These are phyloP conservation scores for Mycena albidolilacea DNA, from an alignment of 768 basidiomycete genomes.

Conservation along the genomic window DNA sequence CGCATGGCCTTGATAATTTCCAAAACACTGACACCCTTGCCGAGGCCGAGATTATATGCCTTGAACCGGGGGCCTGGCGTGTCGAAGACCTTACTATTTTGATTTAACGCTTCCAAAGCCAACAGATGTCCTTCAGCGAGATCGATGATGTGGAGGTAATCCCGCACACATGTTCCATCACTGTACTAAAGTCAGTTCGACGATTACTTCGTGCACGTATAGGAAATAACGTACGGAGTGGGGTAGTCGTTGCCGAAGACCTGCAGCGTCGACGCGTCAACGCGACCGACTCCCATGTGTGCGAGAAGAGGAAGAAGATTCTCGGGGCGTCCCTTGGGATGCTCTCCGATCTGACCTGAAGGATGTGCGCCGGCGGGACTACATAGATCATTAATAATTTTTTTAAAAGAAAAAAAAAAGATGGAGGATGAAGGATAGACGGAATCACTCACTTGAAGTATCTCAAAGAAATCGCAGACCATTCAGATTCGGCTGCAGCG, in stretches of 20 bases:
- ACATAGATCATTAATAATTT: conserved; percentile 14
- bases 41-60: conserved; percentile 97
- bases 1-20: conserved; percentile 97
- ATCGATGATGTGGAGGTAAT: conserved; percentile 95
- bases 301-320: conserved; percentile 95
- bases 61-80: conserved; percentile 78
- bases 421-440: no score
- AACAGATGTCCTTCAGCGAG: conserved; percentile 93
- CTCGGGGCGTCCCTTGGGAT: conserved; percentile 94
- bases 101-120: conserved; percentile 86
- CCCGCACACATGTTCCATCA: conserved; percentile 97
- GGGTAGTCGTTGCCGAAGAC: conserved; percentile 99
- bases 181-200: conserved; percentile 51
- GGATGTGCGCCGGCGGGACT: conserved; percentile 98
- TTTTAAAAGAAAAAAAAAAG: not conserved
- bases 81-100: conserved; percentile 74
- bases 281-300: conserved; percentile 94
- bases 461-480: conserved; percentile 89
- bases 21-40: conserved; percentile 91
- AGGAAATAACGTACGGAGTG: conserved; percentile 73
- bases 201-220: not conserved
- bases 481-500: conserved; percentile 74
- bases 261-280: conserved; percentile 76
- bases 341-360: conserved; percentile 95
- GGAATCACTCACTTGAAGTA: conserved; percentile 89